Evolutionary conservation across 495 filamentous ascomycete species (phyloP).

Genomic region (Amphirosellinia nigrospora): DNA sequence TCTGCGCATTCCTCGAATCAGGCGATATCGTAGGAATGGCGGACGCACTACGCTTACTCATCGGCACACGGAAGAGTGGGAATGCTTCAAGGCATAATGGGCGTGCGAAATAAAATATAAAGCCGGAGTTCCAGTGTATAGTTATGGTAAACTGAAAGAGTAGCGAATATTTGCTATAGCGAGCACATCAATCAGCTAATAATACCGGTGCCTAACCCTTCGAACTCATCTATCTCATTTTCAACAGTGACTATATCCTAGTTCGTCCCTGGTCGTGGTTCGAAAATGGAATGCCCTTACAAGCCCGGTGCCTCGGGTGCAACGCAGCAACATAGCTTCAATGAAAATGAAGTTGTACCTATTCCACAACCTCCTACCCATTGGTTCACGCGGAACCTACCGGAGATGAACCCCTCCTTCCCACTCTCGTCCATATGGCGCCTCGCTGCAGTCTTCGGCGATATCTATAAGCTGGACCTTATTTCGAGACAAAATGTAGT

Average conservation of each 20-base stretch:
- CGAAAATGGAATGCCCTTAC: slow-evolving; percentile 14
- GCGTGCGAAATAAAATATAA: not conserved
- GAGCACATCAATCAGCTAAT: not conserved
- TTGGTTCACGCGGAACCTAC: slow-evolving; percentile 63
- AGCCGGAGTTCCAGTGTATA: not conserved
- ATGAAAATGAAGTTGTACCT: slow-evolving; percentile 15
- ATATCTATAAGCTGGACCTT: slow-evolving; percentile 64
- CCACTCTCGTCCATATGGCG: slow-evolving; percentile 61
- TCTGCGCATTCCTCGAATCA: not conserved
- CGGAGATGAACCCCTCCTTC: slow-evolving; percentile 59
- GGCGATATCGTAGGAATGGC: not conserved
- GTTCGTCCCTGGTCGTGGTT: not conserved
- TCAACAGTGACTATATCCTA: not conserved
- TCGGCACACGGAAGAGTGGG: not conserved
- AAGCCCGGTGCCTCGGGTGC: slow-evolving; percentile 2
- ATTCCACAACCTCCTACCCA: slow-evolving; percentile 65
- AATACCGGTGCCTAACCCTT: not conserved
- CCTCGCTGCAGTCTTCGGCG: slow-evolving; percentile 64
- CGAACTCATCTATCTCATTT: not conserved
- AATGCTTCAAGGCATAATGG: not conserved
- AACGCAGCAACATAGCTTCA: not conserved
- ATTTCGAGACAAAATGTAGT: slow-evolving; percentile 29
- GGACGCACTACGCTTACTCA: slow-evolving; percentile 1
- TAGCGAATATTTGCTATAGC: not conserved
- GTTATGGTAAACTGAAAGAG: not conserved